Evolutionary conservation across 805 yeast species (phyloP), one percentile per base, ranked within the genome.

Genomic region (Pichia manshurica): DNA sequence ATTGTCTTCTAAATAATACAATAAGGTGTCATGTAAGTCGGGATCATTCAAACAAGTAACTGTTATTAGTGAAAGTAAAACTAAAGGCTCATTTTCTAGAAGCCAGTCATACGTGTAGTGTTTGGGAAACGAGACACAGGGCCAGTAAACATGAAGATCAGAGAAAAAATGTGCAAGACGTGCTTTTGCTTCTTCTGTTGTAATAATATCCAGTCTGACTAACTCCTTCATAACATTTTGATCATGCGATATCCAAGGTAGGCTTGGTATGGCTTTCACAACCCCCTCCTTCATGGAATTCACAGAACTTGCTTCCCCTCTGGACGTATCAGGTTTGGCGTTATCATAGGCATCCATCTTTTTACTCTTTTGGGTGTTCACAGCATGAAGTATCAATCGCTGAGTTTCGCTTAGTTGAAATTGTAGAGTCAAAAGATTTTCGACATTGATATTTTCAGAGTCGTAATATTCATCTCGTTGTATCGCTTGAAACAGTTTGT

Each of bases 11-110:
- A 77, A 51, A 58, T 75, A 73, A 52, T 72, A 70, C 22, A 67
- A 55, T 13, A 77, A 56, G 33, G 71, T 56, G 44, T 68, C 71
- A 56, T 72, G 73, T 35, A 75, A 54, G 39, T 67, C 64, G 4
- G 72, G 69, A 44, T 71, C 69, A 56, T 76, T 73, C 37, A 75
- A 59, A 37, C 77, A 68, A 3, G 80, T 74, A 17, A 71, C 79
- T 15, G 72, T 67, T 16, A 77, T 65, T 47, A 72, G 71, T 2
- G 74, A 65, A 22, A 70, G 53, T 16, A 77, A 58, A 1, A 74
- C 56, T 37, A 74, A 50, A 0, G 81, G 81, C 34, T 70, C 68
- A 39, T 70, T 58, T 19, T 69, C 69, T 12, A 70, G 41, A 17
- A 75, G 52, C 57, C 65, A 65, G 16, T 74, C 71, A 51, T 69